A percentile compares a stretch with the other conserved stretches of the same genome.
These are phyloP conservation scores for Astragalus membranaceus DNA, from an alignment of 306 rosid genomes.

Conservation along the genomic window DNA sequence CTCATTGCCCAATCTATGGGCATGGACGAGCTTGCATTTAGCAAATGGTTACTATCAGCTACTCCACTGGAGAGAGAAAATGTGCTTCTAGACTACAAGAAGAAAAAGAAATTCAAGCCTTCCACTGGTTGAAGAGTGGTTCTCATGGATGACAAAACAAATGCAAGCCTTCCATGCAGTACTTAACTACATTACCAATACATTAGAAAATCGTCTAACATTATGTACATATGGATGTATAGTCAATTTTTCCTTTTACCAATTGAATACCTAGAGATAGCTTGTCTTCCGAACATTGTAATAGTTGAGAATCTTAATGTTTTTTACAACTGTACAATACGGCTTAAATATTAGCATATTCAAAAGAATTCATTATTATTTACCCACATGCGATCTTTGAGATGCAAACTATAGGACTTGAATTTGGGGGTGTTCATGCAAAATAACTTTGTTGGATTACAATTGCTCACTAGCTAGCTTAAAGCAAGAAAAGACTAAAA, in stretches of 20 bases:
- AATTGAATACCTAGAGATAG: neutral
- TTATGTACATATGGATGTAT: slow-evolving; percentile 6
- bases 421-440: neutral
- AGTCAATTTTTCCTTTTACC: neutral
- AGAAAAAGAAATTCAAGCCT: slow-evolving; percentile 36
- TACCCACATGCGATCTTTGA: neutral
- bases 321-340: neutral
- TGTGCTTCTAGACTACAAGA: slow-evolving; percentile 54
- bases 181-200: neutral
- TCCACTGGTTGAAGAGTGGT: slow-evolving; percentile 27
- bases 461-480: no score
- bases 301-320: neutral
- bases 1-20: slow-evolving; percentile 53
- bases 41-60: slow-evolving; percentile 79
- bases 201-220: neutral
- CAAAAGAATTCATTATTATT: neutral
- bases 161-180: neutral
- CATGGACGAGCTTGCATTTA: slow-evolving; percentile 67
- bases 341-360: neutral
- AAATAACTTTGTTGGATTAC: no score
- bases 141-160: slow-evolving; percentile 2
- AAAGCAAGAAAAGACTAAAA: no score
- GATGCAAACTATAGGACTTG: neutral
- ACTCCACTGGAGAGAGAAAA: slow-evolving; percentile 57
- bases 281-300: neutral